Evolutionary conservation across 306 rosid genomes (phyloP), one percentile per base, ranked within the genome.

Genomic region (Acacia crassicarpa): DNA sequence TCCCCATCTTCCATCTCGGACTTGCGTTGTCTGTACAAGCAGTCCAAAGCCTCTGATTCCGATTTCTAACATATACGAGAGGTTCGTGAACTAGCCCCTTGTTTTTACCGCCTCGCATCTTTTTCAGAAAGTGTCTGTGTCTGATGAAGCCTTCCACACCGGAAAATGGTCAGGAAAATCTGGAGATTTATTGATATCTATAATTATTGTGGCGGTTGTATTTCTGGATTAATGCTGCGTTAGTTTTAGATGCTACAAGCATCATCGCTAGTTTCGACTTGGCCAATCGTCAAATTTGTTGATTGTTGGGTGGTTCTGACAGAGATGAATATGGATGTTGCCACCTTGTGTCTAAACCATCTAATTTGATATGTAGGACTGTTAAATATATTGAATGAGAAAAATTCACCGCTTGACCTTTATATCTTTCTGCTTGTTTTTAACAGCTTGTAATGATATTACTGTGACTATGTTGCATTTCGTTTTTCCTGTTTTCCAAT

Each of bases 1-100:
- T 65, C 20, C 35, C 33, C 8, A 17, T 23, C 16, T 33, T 71
- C 27, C 73, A 1, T 15, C 12, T 22, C 83, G 59, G 23, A 6
- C 20, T 40, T 76, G 40, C 67, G 41, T 41, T 35, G 41, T 44
- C 48, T 10, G 20, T 63, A 73, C 80, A 15, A 72, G 25, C 81
- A 69, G 9, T 76, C 65, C 19, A 33, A 83, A 80, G 30, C 30
- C 40, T 6, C 75, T 49, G 2, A 41, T 67, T 72, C 75, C 69
- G 33, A 72, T 59, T 56, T 78, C 71, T 48, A 16, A 6, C 33
- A 15, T 44, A 1, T 3, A 67, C 5, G 11, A 76, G n/a, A 49
- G 83, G 85, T 84, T 23, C 6, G 46, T 49, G 22, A 16, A 58
- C 38, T 41, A 25, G 30, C 40, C 67, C 68, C 27, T 38, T 19